phyloP scores from a whole-genome alignment of 2,329 filamentous ascomycete genomes.

The Massarina eburnea region DNA sequence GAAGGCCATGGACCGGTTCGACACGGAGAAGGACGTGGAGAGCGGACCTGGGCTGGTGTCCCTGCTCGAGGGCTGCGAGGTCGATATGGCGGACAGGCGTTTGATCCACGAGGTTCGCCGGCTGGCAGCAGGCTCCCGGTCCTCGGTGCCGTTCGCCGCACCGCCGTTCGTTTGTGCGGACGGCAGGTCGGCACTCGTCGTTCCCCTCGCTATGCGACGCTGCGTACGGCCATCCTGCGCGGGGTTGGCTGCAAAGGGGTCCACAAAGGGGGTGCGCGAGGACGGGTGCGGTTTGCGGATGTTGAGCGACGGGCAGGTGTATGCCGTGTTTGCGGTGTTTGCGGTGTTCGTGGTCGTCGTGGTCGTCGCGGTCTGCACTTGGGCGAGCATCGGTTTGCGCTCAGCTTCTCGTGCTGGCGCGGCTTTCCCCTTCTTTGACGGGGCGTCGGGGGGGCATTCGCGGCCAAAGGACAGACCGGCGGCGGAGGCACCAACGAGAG shows the following conservation, averaged over 20 bases:
- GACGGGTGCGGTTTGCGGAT: slow-evolving; percentile 23
- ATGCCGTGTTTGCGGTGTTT: too few relatives aligned
- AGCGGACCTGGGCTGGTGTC: slow-evolving; percentile 67
- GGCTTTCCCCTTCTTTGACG: slow-evolving; percentile 44
- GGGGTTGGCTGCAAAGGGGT: slow-evolving; percentile 24
- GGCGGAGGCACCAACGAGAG: slow-evolving; percentile 60
- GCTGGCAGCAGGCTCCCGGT: slow-evolving; percentile 31
- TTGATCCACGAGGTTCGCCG: slow-evolving; percentile 68
- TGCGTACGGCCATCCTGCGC: slow-evolving; percentile 34
- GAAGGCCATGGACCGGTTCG: slow-evolving; percentile 57
- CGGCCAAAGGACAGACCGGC: slow-evolving; percentile 61
- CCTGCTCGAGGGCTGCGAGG: slow-evolving; percentile 63
- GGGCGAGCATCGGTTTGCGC: slow-evolving; percentile 29
- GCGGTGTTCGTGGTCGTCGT: slow-evolving; percentile 25
- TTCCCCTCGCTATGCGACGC: slow-evolving; percentile 36
- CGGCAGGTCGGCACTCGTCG: slow-evolving; percentile 34
- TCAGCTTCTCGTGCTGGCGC: slow-evolving; percentile 36
- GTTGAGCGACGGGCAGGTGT: slow-evolving; percentile 25
- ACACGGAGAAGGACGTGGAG: slow-evolving; percentile 66
- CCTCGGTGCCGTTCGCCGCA: slow-evolving; percentile 28
- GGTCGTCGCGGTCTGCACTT: slow-evolving; percentile 29
- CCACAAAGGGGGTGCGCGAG: slow-evolving; percentile 27
- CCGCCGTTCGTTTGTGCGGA: slow-evolving; percentile 19
- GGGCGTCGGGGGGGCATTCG: slow-evolving; percentile 46
- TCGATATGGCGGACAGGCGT: slow-evolving; percentile 68